These are phyloP conservation scores for Sordariomycetes sp. DNA, from an alignment of 2,329 filamentous ascomycete species.

Conservation along the genomic window DNA sequence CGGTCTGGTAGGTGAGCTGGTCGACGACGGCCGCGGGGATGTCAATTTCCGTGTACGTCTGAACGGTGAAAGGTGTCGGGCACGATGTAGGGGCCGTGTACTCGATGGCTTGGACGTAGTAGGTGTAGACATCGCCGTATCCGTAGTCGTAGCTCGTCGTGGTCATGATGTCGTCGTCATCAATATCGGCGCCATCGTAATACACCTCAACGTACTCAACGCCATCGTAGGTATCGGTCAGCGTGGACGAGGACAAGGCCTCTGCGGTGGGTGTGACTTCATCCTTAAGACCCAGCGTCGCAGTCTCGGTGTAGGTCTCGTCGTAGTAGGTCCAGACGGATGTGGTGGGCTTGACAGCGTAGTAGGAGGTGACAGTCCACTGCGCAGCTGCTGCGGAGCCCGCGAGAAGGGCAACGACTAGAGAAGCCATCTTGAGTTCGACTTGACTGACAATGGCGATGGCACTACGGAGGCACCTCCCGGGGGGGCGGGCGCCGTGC, in stretches of 20 bases:
- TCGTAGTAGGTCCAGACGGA: conserved; percentile 5
- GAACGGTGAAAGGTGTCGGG: conserved; percentile 16
- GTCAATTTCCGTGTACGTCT: conserved; percentile 7
- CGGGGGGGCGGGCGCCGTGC: too few relatives aligned
- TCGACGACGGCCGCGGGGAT: conserved; percentile 3
- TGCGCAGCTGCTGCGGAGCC: conserved; percentile 2
- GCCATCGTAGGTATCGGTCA: conserved; percentile 7
- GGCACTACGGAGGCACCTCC: too few relatives aligned
- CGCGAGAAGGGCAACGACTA: background rate
- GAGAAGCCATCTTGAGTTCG: too few relatives aligned
- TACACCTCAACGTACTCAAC: conserved; percentile 9
- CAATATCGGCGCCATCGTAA: conserved; percentile 6
- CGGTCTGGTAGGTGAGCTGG: background rate
- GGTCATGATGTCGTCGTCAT: conserved; percentile 6
- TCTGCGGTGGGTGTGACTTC: conserved; percentile 5
- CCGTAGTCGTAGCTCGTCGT: conserved; percentile 6
- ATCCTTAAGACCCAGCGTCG: conserved; percentile 7
- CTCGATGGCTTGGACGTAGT: conserved; percentile 9
- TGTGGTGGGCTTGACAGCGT: conserved; percentile 5
- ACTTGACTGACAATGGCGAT: too few relatives aligned
- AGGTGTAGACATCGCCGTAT: conserved; percentile 6
- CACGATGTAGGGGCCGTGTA: conserved; percentile 16
- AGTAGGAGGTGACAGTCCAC: conserved; percentile 11
- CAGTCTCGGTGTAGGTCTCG: conserved; percentile 5
- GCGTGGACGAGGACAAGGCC: conserved; percentile 3